Base-by-base conservation (phyloP, 208 protist species). In the Trypanosoma rangeli region DNA sequence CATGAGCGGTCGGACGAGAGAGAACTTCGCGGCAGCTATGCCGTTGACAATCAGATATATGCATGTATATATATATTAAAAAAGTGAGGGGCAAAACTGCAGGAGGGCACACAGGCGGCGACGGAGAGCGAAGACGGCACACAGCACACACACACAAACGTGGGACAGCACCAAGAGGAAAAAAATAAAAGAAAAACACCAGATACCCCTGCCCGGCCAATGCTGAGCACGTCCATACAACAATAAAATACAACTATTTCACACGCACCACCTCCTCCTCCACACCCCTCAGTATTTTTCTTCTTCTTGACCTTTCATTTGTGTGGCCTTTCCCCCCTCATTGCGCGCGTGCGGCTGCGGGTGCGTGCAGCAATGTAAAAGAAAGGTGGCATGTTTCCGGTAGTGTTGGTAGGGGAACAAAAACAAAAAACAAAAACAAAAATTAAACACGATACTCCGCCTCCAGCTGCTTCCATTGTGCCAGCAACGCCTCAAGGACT, bases 401-500 rank as follows among this genome's bases (percentile, higher is more conserved):
- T 46, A 16, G 8, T n/a, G 54, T 35, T 49, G 4, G 59, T 35
- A 66, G 33, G 54, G 16, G 59, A 15, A 71, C 1, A 28, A 64
- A 55, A 66, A 54, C 46, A 31, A 70, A 59, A 64, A 58, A 55
- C 35, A 63, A 39, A 52, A 9, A 46, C 18, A 29, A 29, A 35
- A n/a, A 62, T 76, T 18, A 56, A 1, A 33, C 16, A 61, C 28
- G 20, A 76, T 65, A 87, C 29, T 83, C 72, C 37, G 55, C 67
- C 74, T 88, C 79, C 15, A 88, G 62, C 33, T 75, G 65, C 50
- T 81, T 81, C 79, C 83, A 88, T 69, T 88, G 74, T 3, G 20
- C 24, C 35, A 88, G 58, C 70, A 85, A 79, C 28, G 75, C 74
- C 31, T 88, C 76, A 15, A 88, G 53, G 52, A 71, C 69, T 28